Evolutionary conservation across 2,329 filamentous ascomycete genomes (phyloP), one percentile per base, ranked within the genome.

Genomic region (Colletotrichum sp.): DNA sequence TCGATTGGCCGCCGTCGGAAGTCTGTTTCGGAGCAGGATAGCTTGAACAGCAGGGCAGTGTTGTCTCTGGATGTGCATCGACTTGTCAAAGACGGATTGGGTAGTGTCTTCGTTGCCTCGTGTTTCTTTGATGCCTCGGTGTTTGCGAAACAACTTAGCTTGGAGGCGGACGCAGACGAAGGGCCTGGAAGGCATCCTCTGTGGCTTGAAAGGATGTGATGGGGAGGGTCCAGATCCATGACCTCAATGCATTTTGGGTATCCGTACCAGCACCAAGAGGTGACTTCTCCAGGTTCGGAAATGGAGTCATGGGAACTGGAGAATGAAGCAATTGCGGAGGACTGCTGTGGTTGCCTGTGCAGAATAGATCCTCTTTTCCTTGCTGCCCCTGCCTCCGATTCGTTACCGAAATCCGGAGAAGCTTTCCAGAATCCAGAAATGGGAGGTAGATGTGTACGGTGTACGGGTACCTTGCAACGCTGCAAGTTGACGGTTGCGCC

Each of bases 111-210:
- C 39, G 36, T 62, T 32, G 55, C 64, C 69, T 67, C 69, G 69
- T 76, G 62, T 64, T 59, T 39, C 39, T 30, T 68, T 68, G 21
- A 44, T 55, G 55, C 68, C 69, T 76, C 73, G 73, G 73, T 64
- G 28, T 36, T 24, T 36, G 44, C 69, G 73, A 76, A 34, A 72
- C 69, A 64, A 52, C 44, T 52, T 52, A 32, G 8, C 16, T 64
- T 44, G 15, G 6, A 64, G 39, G 26, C 26, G 70, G 36, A 36
- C 44, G 21, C 7, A 21, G 57, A 16, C n/a, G 32, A 62, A 15
- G 52, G n/a, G 21, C 21, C 30, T 36, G 16, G 66, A 59, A 34
- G 36, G n/a, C 13, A 36, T 44, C 7, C 52, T 52, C 15, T 36
- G 55, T 63, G 69, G 72, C 62, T 49, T 64, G 30, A 49, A 68